A percentile compares a stretch with the other conserved stretches of the same genome.
phyloP scores from a whole-genome alignment of 768 basidiomycete genomes.

The Cytidiella melzeri region DNA sequence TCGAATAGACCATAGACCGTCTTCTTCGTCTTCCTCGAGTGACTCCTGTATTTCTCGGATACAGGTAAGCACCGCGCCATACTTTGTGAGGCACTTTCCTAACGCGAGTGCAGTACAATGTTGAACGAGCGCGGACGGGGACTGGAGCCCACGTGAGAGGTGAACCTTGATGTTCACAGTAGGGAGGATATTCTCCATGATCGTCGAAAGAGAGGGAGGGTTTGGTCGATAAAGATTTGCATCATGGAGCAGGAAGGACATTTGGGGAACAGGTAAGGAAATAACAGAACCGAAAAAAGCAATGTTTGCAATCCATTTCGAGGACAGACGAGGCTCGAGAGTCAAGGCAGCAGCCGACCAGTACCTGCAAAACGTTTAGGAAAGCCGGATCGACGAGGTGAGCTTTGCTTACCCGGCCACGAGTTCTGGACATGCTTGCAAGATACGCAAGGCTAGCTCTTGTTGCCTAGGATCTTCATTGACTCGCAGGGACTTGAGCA shows the following conservation, averaged over 20 bases:
- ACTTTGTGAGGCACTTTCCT: constrained; percentile 70
- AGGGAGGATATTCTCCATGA: constrained; percentile 80
- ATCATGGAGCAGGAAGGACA: constrained; percentile 51
- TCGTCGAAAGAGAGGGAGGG: constrained; percentile 65
- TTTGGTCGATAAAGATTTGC: constrained; percentile 50
- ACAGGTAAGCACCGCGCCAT: constrained; percentile 44
- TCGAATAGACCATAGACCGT: constrained; percentile 70
- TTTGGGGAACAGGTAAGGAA: constrained; percentile 63
- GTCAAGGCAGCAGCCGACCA: constrained; percentile 66
- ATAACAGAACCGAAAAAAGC: constrained; percentile 76
- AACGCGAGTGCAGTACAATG: constrained; percentile 80
- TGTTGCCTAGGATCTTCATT: constrained; percentile 86
- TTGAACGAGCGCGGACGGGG: constrained; percentile 68
- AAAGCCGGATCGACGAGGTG: background rate
- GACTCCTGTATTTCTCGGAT: constrained; percentile 55
- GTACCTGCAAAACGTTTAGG: constrained; percentile 40
- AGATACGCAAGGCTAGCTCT: constrained; percentile 74
- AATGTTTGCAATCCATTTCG: constrained; percentile 89
- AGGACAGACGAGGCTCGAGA: constrained; percentile 80
- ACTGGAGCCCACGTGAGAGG: constrained; percentile 79
- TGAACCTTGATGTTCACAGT: constrained; percentile 60
- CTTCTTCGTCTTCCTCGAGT: constrained; percentile 27
- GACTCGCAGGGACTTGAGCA: constrained; percentile 72
- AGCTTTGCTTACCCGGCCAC: constrained; percentile 55
- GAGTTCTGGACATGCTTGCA: constrained; percentile 82